These are phyloP conservation scores for Monilinia aucupariae DNA, from an alignment of 2,329 filamentous ascomycete species.

Conservation along the genomic window DNA sequence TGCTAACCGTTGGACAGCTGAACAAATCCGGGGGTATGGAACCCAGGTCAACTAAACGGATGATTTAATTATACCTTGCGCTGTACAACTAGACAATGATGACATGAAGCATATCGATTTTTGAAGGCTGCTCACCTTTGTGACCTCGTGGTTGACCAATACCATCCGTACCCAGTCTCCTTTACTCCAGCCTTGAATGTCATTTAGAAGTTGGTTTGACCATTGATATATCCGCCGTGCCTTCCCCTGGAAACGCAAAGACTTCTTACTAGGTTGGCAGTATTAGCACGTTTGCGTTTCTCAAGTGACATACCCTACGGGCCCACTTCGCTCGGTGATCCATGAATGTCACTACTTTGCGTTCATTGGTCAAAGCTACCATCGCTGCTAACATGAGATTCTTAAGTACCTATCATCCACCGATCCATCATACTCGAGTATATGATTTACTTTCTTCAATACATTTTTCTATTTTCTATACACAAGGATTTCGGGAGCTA, in stretches of 20 bases:
- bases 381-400: background rate
- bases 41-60: constrained; percentile 59
- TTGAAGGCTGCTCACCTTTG: constrained; percentile 1
- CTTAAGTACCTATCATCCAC: background rate
- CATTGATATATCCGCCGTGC: no score
- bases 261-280: no score
- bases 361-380: background rate
- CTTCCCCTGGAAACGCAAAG: background rate
- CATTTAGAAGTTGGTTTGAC: background rate
- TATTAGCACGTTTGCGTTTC: no score
- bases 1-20: constrained; percentile 49
- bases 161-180: background rate
- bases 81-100: constrained; percentile 33
- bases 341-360: constrained; percentile 1
- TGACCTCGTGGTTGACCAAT: background rate
- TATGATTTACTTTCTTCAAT: background rate
- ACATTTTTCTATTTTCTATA: background rate
- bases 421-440: no score
- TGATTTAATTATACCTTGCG: constrained; percentile 16
- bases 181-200: background rate
- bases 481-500: background rate
- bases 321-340: background rate
- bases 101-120: constrained; percentile 24
- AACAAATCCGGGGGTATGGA: constrained; percentile 90
- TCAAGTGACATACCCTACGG: background rate